Base-by-base conservation (phyloP, 129 eudicot species). In the Escallonia herrerae region DNA sequence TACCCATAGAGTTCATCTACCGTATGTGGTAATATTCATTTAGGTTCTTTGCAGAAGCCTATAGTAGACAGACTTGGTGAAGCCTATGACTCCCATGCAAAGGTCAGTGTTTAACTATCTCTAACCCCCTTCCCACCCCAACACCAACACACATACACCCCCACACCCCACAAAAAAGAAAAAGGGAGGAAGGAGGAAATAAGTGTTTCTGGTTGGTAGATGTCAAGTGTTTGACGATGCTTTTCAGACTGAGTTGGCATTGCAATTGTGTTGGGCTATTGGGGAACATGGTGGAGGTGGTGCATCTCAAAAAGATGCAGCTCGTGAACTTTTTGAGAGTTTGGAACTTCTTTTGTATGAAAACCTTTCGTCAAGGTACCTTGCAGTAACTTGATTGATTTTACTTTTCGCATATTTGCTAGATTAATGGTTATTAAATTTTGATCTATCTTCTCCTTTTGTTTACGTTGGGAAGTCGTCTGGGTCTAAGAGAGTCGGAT, bases 271-370 rank as follows among this genome's bases (percentile, higher is more conserved):
- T 74, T 93, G 98, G 98, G 98, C 98, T 44, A 88, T 93, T 64
- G 98, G 98, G 68, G 98, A 93, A 69, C 78, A 93, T 76, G 98
- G 98, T 74, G 98, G 98, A 4, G 98, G 98, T 40, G 95, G 98
- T 33, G 79, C 64, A 38, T 75, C 96, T 70, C 85, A 87, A 80
- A 91, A 87, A 70, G 94, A 91, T 62, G 90, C 83, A 49, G 96
- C 97, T 60, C 94, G 96, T 65, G 96, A 91, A 75, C 97, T 87
- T 65, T 91, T 91, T 59, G 97, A 91, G 78, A 87, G 96, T 79
- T 78, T 91, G 66, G 98, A 93, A 80, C 76, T 93, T 49, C 89
- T 88, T 59, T 72, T 93, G 8, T 93, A 93, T 66, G 98, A 93
- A 74, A 93, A 93, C 70, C 96, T 93, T 71, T 81, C 96, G 44